A percentile compares a stretch with the other conserved stretches of the same genome.
These are phyloP conservation scores for Macroventuria anomochaeta DNA, from an alignment of 2,329 filamentous ascomycete genomes.

Conservation along the genomic window DNA sequence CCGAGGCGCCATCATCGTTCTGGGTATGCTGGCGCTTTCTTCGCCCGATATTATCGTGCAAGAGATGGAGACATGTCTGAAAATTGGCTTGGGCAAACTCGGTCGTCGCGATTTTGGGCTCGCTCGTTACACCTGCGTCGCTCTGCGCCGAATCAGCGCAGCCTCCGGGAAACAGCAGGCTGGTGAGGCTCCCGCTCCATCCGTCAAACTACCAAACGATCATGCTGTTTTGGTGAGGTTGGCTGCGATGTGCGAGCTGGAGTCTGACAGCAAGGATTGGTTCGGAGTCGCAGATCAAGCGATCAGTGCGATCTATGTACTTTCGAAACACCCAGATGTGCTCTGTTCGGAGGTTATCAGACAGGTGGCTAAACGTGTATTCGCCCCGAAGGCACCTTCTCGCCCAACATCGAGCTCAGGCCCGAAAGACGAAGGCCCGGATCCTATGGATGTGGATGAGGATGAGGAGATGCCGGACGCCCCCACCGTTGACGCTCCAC, in stretches of 20 bases:
- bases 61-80: constrained; percentile 93
- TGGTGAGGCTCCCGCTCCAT: constrained; percentile 58
- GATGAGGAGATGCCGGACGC: constrained; percentile 32
- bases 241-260: constrained; percentile 82
- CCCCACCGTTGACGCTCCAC: constrained; percentile 34
- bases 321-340: constrained; percentile 92
- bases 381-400: constrained; percentile 61
- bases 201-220: constrained; percentile 85
- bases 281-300: constrained; percentile 94
- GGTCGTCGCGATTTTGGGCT: constrained; percentile 85
- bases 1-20: constrained; percentile 90
- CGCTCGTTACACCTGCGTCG: constrained; percentile 94
- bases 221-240: constrained; percentile 84
- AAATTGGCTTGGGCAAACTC: constrained; percentile 82
- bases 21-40: constrained; percentile 94
- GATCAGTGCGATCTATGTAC: constrained; percentile 90
- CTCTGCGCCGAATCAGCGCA: constrained; percentile 87
- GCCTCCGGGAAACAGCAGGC: constrained; percentile 69
- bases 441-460: constrained; percentile 20
- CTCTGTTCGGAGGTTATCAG: constrained; percentile 90
- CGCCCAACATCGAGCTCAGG: constrained; percentile 43
- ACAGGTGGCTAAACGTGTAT: constrained; percentile 84
- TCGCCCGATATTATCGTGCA: constrained; percentile 91
- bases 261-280: constrained; percentile 91
- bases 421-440: constrained; percentile 37